Evolutionary conservation across 495 filamentous ascomycete species (phyloP), one percentile per base, ranked within the genome.

Genomic region (Extremus antarcticus): DNA sequence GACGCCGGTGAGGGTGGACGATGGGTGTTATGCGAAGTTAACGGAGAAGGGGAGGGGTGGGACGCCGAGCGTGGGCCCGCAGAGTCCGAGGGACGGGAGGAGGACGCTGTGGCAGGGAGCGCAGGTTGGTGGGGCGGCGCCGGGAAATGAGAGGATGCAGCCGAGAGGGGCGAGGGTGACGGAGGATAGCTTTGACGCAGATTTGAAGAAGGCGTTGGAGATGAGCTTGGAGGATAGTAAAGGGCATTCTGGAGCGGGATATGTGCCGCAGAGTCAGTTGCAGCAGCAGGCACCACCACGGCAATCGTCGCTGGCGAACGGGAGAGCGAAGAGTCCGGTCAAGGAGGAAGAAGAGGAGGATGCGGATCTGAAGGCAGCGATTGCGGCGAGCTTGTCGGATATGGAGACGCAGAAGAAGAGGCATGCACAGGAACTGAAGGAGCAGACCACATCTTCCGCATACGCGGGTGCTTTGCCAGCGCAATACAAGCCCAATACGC

Each of bases 371-470:
- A 94, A 94, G 65, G 90, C 92, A 38, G 92, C 92, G 13, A 97
- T 98, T 65, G 91, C 90, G 32, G 92, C 94, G 22, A 96, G 91
- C n/a, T 68, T 98, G 45, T 84, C 85, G 45, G 92, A 98, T 66
- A 96, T 97, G 91, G 92, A 98, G 71, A 84, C 94, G 66, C 94
- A 98, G 61, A 97, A 97, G 70, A 87, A 92, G 68, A 83, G 80
- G 56, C 85, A 95, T 70, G 83, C 88, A 9, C 83, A 84, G 23
- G 79, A 79, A 21, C 71, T 95, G 63, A 92, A 92, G 60, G 83
- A 86, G 58, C 83, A 86, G 55, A 25, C 53, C 21, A 53, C 58
- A 3, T 10, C 57, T 19, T 71, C 82, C 2, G 71, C 74, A n/a
- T 55, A 67, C 1, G 58, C 73, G 16, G 61, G 72, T 24, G 69